Conservation (phyloP, 2,329 filamentous ascomycete genomes). For the Apiospora saccharicola region DNA sequence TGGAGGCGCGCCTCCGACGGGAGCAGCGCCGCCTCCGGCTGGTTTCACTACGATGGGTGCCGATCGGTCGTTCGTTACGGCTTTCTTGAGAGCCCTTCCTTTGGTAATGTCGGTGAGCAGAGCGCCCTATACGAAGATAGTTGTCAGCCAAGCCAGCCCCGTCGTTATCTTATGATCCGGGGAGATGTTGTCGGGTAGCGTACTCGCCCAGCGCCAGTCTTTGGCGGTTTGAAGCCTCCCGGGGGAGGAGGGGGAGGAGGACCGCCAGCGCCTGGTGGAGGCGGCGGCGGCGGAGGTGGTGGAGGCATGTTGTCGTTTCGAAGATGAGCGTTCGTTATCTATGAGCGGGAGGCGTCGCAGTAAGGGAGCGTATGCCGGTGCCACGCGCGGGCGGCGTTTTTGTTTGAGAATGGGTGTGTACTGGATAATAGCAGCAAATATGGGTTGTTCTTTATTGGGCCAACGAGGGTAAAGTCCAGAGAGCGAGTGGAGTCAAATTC, state of each 20-base stretch:
- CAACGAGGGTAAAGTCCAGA: background rate
- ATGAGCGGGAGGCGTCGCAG: background rate
- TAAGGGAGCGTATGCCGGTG: background rate
- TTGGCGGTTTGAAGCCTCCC: slow-evolving; percentile 35
- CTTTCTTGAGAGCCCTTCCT: slow-evolving; percentile 81
- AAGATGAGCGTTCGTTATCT: background rate
- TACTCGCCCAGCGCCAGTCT: slow-evolving; percentile 19
- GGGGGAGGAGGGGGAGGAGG: slow-evolving; percentile 74
- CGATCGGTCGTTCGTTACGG: slow-evolving; percentile 91
- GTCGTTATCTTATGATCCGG: background rate
- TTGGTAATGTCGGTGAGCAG: slow-evolving; percentile 88
- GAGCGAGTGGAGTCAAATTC: background rate
- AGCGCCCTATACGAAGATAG: slow-evolving; percentile 68
- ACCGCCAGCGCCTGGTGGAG: slow-evolving; percentile 61
- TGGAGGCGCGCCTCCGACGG: slow-evolving; percentile 55
- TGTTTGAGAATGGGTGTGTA: background rate
- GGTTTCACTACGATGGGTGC: slow-evolving; percentile 72
- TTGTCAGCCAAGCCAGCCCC: slow-evolving; percentile 36
- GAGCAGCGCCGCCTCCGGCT: slow-evolving; percentile 63
- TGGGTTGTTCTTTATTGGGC: background rate
- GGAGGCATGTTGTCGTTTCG: slow-evolving; percentile 52
- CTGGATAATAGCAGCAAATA: background rate
- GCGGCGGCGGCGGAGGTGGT: slow-evolving; percentile 76
- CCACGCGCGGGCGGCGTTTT: slow-evolving; percentile 3
- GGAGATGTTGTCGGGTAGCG: background rate